phyloP scores from a whole-genome alignment of 192 early-diverging fungal species.

The Diversispora eburnea region DNA sequence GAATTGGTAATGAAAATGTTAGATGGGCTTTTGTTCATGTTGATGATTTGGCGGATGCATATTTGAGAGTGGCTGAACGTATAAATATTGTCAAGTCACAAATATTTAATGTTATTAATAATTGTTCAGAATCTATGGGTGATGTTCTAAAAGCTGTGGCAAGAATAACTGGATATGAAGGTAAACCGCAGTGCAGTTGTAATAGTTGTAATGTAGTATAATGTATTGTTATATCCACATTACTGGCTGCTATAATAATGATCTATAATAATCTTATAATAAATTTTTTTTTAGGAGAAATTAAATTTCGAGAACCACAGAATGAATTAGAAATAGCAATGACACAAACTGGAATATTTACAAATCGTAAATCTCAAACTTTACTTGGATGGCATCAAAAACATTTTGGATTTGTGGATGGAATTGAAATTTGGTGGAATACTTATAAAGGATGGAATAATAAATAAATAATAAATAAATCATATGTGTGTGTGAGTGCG shows the following conservation, averaged over 20 bases:
- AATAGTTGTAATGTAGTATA: neutral
- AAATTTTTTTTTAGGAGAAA: neutral
- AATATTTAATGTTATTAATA: conserved; percentile 34
- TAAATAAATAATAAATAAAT: too few relatives aligned
- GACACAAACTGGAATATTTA: neutral
- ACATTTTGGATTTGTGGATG: conserved; percentile 22
- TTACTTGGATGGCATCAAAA: conserved; percentile 32
- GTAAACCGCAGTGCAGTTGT: conserved; percentile 14
- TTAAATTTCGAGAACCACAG: neutral
- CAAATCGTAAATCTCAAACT: conserved; percentile 22
- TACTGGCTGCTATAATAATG: too few relatives aligned
- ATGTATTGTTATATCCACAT: too few relatives aligned
- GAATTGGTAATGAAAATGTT: conserved; percentile 23
- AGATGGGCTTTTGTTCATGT: conserved; percentile 31
- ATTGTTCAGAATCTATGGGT: conserved; percentile 29
- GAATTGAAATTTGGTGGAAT: conserved; percentile 24
- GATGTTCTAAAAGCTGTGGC: conserved; percentile 32
- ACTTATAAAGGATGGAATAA: conserved; percentile 5
- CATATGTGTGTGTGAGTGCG: too few relatives aligned
- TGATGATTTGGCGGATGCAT: conserved; percentile 37
- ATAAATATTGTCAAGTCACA: conserved; percentile 27
- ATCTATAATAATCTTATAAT: neutral
- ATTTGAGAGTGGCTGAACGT: conserved; percentile 31
- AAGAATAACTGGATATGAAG: conserved; percentile 26
- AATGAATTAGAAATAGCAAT: conserved; percentile 6